A percentile compares a stretch with the other conserved stretches of the same genome.
phyloP scores from a whole-genome alignment of 176 grass and related monocot genomes.

The Ampelocalamus luodianensis region DNA sequence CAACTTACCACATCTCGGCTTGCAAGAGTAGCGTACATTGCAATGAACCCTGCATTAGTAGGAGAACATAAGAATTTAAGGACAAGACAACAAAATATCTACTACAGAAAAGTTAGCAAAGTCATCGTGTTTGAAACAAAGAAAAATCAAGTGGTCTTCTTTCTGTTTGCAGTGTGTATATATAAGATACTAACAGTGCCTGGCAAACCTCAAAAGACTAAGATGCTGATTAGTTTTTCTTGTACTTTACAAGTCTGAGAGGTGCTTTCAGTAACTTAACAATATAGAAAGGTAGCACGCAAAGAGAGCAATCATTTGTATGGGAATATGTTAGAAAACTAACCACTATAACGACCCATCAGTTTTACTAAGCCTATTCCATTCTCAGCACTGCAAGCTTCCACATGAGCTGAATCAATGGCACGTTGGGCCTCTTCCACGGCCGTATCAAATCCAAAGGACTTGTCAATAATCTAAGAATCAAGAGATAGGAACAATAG shows the following conservation, averaged over 20 bases:
- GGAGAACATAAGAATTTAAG: conserved; percentile 15
- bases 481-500: conserved; percentile 27
- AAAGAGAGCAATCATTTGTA: no score
- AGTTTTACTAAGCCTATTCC: conserved; percentile 97
- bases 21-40: conserved; percentile 97
- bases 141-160: conserved; percentile 12
- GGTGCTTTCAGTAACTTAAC: no score
- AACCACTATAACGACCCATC: conserved; percentile 99
- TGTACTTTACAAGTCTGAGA: no score
- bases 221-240: no score
- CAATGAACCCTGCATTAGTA: conserved; percentile 79
- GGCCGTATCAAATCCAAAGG: conserved; percentile 97
- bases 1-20: conserved; percentile 91
- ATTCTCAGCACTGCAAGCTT: conserved; percentile 90
- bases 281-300: no score
- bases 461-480: conserved; percentile 95
- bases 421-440: conserved; percentile 99
- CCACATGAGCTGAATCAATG: conserved; percentile 97
- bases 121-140: conserved; percentile 16
- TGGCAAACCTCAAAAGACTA: no score
- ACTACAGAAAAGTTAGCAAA: not conserved
- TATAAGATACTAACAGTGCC: no score
- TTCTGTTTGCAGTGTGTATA: no score
- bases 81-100: not conserved
- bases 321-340: conserved; percentile 30